These are phyloP conservation scores for Lippia alba DNA, from an alignment of 305 asterid species.

Conservation along the genomic window DNA sequence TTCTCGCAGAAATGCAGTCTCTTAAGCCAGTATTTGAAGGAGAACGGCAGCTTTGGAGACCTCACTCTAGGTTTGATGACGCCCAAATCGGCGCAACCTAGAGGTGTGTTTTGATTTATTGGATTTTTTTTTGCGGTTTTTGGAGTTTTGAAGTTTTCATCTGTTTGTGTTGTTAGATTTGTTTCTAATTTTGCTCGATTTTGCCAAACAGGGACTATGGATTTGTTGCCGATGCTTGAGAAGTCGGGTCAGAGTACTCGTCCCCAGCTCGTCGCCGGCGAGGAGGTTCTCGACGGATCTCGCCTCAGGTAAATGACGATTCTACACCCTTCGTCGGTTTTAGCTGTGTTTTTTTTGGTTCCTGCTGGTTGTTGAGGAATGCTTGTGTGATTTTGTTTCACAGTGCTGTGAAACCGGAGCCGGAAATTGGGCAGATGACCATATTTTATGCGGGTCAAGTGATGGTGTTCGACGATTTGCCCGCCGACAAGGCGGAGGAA, in stretches of 20 bases:
- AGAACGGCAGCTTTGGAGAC: slow-evolving; percentile 54
- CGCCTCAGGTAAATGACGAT: slow-evolving; percentile 38
- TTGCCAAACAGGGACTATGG: slow-evolving; percentile 47
- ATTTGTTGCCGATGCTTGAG: slow-evolving; percentile 65
- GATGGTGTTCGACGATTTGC: slow-evolving; percentile 43
- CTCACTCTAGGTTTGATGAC: slow-evolving; percentile 49
- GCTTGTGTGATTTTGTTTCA: not conserved
- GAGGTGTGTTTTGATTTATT: slow-evolving; percentile 26
- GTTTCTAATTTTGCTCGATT: slow-evolving; percentile 31
- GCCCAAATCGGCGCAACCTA: slow-evolving; percentile 31
- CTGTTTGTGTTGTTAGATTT: slow-evolving; percentile 26
- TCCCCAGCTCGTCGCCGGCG: slow-evolving; percentile 13
- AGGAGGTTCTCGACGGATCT: slow-evolving; percentile 29
- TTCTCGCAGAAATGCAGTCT: slow-evolving; percentile 59
- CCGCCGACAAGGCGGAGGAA: slow-evolving; percentile 50
- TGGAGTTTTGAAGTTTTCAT: not conserved
- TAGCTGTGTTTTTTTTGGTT: not conserved
- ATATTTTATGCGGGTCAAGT: slow-evolving; percentile 54
- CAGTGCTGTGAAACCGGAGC: slow-evolving; percentile 40
- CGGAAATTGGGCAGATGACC: slow-evolving; percentile 56
- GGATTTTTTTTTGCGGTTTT: not conserved
- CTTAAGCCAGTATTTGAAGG: slow-evolving; percentile 58
- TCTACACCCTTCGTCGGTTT: not conserved
- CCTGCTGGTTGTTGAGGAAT: not conserved
- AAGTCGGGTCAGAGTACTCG: slow-evolving; percentile 38